A percentile compares a stretch with the other conserved stretches of the same genome.
These are phyloP conservation scores for Stylonectria norvegica DNA, from an alignment of 2,329 filamentous ascomycete species.

Conservation along the genomic window DNA sequence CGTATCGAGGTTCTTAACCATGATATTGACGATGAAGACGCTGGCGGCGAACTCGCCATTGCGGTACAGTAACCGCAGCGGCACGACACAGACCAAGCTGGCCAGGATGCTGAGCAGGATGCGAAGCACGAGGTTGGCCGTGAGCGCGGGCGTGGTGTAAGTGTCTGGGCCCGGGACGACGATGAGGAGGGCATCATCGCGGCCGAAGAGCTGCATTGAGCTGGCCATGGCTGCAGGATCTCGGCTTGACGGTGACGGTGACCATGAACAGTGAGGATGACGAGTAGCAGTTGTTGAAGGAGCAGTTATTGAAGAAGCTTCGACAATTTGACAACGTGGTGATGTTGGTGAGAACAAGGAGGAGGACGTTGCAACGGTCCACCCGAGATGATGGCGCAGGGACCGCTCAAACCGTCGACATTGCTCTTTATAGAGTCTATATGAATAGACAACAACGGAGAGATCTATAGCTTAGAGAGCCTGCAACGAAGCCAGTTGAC, in stretches of 20 bases:
- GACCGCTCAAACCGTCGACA: constrained; percentile 7
- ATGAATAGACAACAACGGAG: neutral
- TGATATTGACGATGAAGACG: constrained; percentile 45
- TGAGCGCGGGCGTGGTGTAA: constrained; percentile 30
- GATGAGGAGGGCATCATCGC: constrained; percentile 21
- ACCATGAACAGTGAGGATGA: constrained; percentile 2
- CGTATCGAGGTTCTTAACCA: constrained; percentile 46
- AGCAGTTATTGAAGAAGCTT: no score
- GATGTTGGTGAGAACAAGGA: constrained; percentile 8
- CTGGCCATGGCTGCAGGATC: constrained; percentile 12
- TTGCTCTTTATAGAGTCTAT: constrained; percentile 10
- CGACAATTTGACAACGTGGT: no score
- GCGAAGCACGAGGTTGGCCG: constrained; percentile 48
- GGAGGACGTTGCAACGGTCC: constrained; percentile 13
- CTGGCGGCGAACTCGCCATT: constrained; percentile 54
- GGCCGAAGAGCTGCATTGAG: constrained; percentile 15
- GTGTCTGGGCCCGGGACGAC: constrained; percentile 18
- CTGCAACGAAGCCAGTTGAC: neutral
- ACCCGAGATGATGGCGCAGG: constrained; percentile 15
- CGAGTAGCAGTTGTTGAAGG: neutral
- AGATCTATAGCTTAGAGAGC: neutral
- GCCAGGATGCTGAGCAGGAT: constrained; percentile 45
- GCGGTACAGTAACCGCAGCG: constrained; percentile 47
- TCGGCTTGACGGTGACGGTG: neutral
- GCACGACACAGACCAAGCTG: constrained; percentile 47